These are phyloP conservation scores for Tylopilus sp. DNA, from an alignment of 1,284 basidiomycete species.

Conservation along the genomic window DNA sequence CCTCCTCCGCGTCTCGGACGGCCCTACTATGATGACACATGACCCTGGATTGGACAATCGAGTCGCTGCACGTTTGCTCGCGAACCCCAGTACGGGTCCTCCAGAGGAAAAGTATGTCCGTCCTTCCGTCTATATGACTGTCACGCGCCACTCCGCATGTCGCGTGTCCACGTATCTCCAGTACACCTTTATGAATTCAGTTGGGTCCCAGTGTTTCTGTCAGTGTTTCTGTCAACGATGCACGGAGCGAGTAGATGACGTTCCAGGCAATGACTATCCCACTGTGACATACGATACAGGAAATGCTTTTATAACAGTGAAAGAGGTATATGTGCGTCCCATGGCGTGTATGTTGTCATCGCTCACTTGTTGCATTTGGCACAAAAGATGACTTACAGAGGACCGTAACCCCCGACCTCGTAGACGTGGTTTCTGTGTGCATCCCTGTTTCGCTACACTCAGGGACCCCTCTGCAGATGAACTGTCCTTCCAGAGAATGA, in stretches of 20 bases:
- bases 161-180: slow-evolving; percentile 16
- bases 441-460: too few species aligned
- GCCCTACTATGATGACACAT: slow-evolving; percentile 13
- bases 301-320: background rate
- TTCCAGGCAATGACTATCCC: slow-evolving; percentile 17
- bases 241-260: slow-evolving; percentile 16
- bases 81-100: slow-evolving; percentile 15
- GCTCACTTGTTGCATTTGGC: too few species aligned
- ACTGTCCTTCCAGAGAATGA: too few species aligned
- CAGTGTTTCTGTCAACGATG: slow-evolving; percentile 24
- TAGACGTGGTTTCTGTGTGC: too few species aligned
- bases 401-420: too few species aligned
- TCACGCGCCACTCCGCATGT: slow-evolving; percentile 26
- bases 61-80: slow-evolving; percentile 22
- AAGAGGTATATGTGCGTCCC: background rate
- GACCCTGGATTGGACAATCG: slow-evolving; percentile 28
- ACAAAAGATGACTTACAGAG: too few species aligned
- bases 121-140: slow-evolving; percentile 16
- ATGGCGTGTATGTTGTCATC: background rate
- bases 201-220: slow-evolving; percentile 22
- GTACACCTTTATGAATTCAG: slow-evolving; percentile 16
- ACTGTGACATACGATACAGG: slow-evolving; percentile 7
- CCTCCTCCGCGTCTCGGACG: slow-evolving; percentile 13
- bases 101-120: slow-evolving; percentile 15
- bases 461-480: too few species aligned